These are phyloP conservation scores for Fusarium sp. DNA, from an alignment of 2,329 filamentous ascomycete genomes.

Conservation along the genomic window DNA sequence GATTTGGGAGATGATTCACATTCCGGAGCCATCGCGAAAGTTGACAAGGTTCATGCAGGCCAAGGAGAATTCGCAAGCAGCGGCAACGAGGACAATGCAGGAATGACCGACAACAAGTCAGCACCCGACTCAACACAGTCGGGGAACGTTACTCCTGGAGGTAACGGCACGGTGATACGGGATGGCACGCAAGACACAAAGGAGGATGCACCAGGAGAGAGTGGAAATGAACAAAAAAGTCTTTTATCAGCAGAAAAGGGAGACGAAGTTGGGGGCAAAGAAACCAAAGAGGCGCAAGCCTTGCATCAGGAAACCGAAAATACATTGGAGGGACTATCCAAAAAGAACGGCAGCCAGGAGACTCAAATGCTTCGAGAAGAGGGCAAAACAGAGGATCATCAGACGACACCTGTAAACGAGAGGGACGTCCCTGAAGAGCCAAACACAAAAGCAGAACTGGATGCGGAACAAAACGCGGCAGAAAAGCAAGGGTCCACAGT, in stretches of 20 bases:
- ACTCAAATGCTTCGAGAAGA: background rate
- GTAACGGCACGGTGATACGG: constrained; percentile 16
- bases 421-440: constrained; percentile 6
- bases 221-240: background rate
- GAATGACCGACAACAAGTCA: background rate
- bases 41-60: background rate
- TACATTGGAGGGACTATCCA: background rate
- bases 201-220: background rate
- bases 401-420: background rate
- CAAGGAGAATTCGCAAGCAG: background rate
- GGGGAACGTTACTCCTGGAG: constrained; percentile 7
- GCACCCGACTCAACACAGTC: background rate
- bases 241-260: background rate
- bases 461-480: constrained; percentile 19
- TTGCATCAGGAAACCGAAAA: constrained; percentile 6
- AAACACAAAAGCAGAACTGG: constrained; percentile 21
- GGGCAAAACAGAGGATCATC: constrained; percentile 11
- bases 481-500: constrained; percentile 42
- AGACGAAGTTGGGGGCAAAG: constrained; percentile 4
- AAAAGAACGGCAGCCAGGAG: constrained; percentile 14
- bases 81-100: background rate
- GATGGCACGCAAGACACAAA: background rate
- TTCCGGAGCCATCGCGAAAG: background rate
- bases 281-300: constrained; percentile 22
- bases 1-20: constrained; percentile 1